Evolutionary conservation across 371 early-diverging fungal genomes (phyloP).

Genomic region (Syncephalastrum contaminatum): DNA sequence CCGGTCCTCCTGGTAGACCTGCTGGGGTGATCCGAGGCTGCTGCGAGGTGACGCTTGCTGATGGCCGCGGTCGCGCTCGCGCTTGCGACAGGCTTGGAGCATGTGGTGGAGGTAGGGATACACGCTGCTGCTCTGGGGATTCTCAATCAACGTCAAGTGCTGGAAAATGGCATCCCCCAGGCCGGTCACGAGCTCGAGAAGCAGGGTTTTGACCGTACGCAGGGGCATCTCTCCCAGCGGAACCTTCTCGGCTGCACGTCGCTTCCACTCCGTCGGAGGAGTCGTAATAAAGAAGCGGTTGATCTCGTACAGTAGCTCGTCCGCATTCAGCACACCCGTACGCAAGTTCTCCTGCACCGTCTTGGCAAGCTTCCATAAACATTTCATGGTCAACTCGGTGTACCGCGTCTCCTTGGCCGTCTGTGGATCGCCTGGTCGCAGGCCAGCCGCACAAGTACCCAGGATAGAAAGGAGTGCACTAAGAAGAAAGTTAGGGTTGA

Average conservation of each 20-base stretch:
- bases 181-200: conserved; percentile 72
- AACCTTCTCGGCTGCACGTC: conserved; percentile 66
- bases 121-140: conserved; percentile 62
- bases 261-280: conserved; percentile 87
- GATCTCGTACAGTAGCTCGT: conserved; percentile 70
- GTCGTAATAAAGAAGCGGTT: conserved; percentile 78
- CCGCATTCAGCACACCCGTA: conserved; percentile 47
- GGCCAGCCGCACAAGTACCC: conserved; percentile 41
- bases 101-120: conserved; percentile 71
- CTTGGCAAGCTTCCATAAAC: conserved; percentile 94
- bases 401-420: conserved; percentile 65
- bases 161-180: conserved; percentile 66
- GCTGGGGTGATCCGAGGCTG: conserved; percentile 2
- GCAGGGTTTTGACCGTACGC: conserved; percentile 90
- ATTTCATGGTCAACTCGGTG: conserved; percentile 93
- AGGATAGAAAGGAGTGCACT: conserved; percentile 62
- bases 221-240: conserved; percentile 90
- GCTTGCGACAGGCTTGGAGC: conserved; percentile 65
- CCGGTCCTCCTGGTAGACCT: conserved; percentile 5
- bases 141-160: conserved; percentile 62
- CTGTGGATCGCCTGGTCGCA: conserved; percentile 52
- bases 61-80: conserved; percentile 30
- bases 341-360: conserved; percentile 68
- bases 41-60: conserved; percentile 20
- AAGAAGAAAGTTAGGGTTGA: neutral